Evolutionary conservation across 1,284 basidiomycete species (phyloP).

Genomic region (Tilletia walkeri): DNA sequence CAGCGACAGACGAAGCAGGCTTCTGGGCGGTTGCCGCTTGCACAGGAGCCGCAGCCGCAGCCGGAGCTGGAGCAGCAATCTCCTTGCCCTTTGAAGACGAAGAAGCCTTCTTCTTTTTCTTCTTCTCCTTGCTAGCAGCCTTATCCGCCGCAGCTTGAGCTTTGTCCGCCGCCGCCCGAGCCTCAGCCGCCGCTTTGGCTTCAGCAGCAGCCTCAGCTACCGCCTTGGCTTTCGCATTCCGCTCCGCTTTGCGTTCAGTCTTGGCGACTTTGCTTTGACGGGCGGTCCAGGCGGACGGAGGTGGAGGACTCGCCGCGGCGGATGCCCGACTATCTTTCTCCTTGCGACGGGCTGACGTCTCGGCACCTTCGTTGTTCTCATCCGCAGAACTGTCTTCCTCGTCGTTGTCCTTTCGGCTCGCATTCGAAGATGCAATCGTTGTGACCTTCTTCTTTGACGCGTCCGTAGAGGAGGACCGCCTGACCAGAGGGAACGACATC

Average conservation of each 20-base stretch:
- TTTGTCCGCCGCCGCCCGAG: background rate
- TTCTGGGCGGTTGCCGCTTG: background rate
- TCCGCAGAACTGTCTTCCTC: background rate
- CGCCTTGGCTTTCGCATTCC: background rate
- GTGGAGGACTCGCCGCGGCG: background rate
- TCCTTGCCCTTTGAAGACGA: background rate
- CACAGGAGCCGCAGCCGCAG: background rate
- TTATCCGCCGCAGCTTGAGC: background rate
- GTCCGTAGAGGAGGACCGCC: slow-evolving; percentile 16
- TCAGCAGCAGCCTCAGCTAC: slow-evolving; percentile 5
- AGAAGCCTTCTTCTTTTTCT: slow-evolving; percentile 12
- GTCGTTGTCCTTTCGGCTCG: background rate
- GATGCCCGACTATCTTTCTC: background rate
- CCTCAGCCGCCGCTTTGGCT: background rate
- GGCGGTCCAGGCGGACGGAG: slow-evolving; percentile 18
- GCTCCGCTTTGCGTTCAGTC: slow-evolving; percentile 19
- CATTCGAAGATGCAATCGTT: slow-evolving; percentile 14
- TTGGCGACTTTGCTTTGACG: slow-evolving; percentile 21
- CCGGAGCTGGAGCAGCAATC: background rate
- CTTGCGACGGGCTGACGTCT: slow-evolving; percentile 16
- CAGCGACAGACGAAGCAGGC: background rate
- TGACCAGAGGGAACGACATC: slow-evolving; percentile 31
- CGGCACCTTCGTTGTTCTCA: background rate
- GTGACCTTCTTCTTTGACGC: slow-evolving; percentile 28
- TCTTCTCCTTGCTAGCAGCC: background rate